Percentiles rank a stretch among this genome's conserved stretches.
phyloP scores from a whole-genome alignment of 352 stramenopile species.

The Pythium pyrilobum region DNA sequence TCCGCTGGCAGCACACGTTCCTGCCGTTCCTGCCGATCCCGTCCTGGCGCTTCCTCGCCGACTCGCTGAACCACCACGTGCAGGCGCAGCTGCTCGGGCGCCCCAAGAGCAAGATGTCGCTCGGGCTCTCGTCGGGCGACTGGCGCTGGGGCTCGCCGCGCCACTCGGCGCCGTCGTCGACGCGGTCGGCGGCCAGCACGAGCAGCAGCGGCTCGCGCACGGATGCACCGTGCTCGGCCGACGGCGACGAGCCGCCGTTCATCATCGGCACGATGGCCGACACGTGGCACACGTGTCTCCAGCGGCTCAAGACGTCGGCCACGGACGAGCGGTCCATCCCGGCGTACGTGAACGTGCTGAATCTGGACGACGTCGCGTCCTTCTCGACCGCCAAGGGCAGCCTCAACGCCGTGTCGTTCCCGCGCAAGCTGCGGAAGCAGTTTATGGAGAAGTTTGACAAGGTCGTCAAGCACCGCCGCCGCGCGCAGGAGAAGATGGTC shows the following conservation, averaged over 20 bases:
- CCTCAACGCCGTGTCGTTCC: slow-evolving; percentile 48
- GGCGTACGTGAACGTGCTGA: slow-evolving; percentile 59
- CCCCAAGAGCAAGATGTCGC: slow-evolving; percentile 50
- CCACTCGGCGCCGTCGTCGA: slow-evolving; percentile 13
- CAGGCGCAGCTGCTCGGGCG: slow-evolving; percentile 43
- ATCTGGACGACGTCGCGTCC: slow-evolving; percentile 51
- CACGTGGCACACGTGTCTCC: slow-evolving; percentile 62
- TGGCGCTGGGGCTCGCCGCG: slow-evolving; percentile 54
- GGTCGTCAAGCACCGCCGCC: slow-evolving; percentile 52
- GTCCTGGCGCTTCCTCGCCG: slow-evolving; percentile 66
- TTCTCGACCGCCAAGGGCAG: slow-evolving; percentile 53
- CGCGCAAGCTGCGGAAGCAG: slow-evolving; percentile 71
- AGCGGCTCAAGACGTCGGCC: slow-evolving; percentile 36
- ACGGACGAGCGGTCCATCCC: slow-evolving; percentile 48
- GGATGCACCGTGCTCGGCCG: not conserved
- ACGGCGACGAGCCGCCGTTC: slow-evolving; percentile 53
- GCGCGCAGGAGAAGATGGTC: slow-evolving; percentile 38
- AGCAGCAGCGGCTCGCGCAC: slow-evolving; percentile 5
- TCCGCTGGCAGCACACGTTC: slow-evolving; percentile 77
- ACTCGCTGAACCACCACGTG: slow-evolving; percentile 52
- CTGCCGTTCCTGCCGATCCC: slow-evolving; percentile 68
- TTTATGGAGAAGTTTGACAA: slow-evolving; percentile 75
- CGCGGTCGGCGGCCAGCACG: slow-evolving; percentile 7
- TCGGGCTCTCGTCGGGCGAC: slow-evolving; percentile 50
- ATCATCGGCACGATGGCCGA: slow-evolving; percentile 59